Evolutionary conservation across 306 rosid genomes (phyloP).

Genomic region (Vigna reflexopilosa): DNA sequence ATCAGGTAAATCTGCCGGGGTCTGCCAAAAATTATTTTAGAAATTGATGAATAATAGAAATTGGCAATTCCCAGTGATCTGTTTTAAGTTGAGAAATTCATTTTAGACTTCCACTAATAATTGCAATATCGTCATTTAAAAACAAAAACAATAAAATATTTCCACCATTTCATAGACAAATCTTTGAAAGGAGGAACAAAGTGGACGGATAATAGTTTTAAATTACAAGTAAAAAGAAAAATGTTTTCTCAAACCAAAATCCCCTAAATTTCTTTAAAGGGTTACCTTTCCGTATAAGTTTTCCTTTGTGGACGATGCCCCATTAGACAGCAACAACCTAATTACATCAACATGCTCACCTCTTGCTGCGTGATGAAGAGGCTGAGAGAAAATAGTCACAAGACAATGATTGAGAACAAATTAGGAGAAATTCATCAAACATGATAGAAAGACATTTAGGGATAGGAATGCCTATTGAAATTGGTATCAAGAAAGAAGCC

Average conservation of each 20-base stretch:
- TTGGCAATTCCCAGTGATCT: neutral
- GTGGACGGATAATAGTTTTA: neutral
- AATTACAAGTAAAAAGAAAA: neutral
- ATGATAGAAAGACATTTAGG: neutral
- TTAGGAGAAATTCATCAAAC: constrained; percentile 18
- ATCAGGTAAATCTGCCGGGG: constrained; percentile 77
- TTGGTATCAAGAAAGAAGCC: neutral
- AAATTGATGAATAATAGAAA: constrained; percentile 1
- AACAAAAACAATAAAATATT: neutral
- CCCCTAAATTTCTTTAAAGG: neutral
- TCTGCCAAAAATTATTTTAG: constrained; percentile 52
- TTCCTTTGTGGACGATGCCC: constrained; percentile 65
- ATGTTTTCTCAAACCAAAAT: neutral
- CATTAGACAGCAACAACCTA: constrained; percentile 66
- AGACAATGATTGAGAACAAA: constrained; percentile 23
- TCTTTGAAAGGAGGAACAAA: neutral
- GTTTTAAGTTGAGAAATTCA: neutral
- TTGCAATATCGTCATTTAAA: neutral
- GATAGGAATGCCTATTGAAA: neutral
- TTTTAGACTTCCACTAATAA: neutral
- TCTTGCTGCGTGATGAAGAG: constrained; percentile 96
- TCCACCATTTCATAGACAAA: neutral
- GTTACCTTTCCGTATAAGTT: constrained; percentile 81
- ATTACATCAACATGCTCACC: constrained; percentile 80
- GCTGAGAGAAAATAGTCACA: constrained; percentile 60